phyloP scores from a whole-genome alignment of 1,284 basidiomycete species.

The Meripilus lineatus region DNA sequence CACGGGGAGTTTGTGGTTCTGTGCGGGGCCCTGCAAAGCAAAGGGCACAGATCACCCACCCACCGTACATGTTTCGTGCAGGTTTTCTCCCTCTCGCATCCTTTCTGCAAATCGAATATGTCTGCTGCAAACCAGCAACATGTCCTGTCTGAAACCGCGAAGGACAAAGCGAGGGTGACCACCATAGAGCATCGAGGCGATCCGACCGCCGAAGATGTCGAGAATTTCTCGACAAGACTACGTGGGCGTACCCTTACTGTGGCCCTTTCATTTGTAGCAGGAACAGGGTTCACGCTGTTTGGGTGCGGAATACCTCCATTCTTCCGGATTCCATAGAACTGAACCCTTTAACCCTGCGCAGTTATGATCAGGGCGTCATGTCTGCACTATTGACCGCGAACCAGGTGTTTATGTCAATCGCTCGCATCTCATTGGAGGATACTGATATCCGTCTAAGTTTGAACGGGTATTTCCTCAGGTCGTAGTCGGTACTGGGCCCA shows the following conservation, averaged over 20 bases:
- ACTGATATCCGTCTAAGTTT: conserved; percentile 30
- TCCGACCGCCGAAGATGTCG: conserved; percentile 15
- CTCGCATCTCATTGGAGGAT: background rate
- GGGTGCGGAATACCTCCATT: conserved; percentile 32
- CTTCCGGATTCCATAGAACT: background rate
- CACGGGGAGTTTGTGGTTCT: too few species aligned
- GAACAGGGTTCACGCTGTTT: conserved; percentile 55
- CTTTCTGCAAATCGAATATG: too few species aligned
- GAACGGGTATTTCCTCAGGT: conserved; percentile 48
- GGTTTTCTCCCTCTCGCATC: too few species aligned
- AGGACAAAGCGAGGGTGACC: too few species aligned
- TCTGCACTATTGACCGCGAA: conserved; percentile 49
- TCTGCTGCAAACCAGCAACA: too few species aligned
- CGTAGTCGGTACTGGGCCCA: conserved; percentile 28
- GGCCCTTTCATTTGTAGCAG: conserved; percentile 46
- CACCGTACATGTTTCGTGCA: too few species aligned
- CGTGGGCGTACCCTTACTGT: conserved; percentile 39
- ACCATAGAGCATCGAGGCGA: too few species aligned
- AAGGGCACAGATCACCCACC: too few species aligned
- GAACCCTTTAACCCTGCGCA: conserved; percentile 14
- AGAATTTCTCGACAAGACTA: conserved; percentile 26
- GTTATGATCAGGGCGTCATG: conserved; percentile 67
- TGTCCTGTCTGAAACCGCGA: too few species aligned
- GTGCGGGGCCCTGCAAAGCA: too few species aligned
- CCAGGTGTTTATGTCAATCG: conserved; percentile 27